Base-by-base conservation (phyloP, 441 rosid species). In the Erodium chrysanthum region DNA sequence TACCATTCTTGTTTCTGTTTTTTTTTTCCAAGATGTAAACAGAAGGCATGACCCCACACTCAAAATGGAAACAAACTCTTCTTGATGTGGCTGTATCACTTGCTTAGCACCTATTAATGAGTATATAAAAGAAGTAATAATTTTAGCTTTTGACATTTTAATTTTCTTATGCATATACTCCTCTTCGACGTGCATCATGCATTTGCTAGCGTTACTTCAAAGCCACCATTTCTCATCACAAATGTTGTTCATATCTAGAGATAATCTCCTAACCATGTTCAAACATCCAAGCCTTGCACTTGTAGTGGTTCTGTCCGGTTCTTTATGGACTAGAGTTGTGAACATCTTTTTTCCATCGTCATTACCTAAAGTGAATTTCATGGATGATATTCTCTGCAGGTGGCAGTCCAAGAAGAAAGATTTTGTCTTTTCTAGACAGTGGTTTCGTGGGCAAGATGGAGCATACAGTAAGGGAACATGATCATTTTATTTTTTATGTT, bases 381-480 rank as follows among this genome's bases (percentile, higher is more conserved):
- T 65, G 22, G 71, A 69, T 68, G 29, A 65, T 70, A 62, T 81
- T 67, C 76, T 75, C 71, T 76, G 66, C 86, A 95, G 99, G 77
- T 95, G 99, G 98, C 87, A 85, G 65, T 85, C 96, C 46, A 90
- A 83, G 76, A 90, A 83, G 76, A 88, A 81, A 81, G 99, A 95
- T 85, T 95, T 95, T 84, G 80, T 95, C 71, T 95, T 87, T 85
- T 90, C 99, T 60, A 83, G 99, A 73, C 98, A 95, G 76, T 95
- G 99, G 99, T 90, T 95, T 83, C 85, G 81, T 61, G 92, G 90
- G 68, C 99, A 90, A 81, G 98, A 92, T 80, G 99, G 99, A 73
- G 85, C 93, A 76, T 95, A 95, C 64, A 90, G 99, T 95, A 84
- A 88, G 99, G 65, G 17, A 73, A 69, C 70, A 71, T 50, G 23